Percentiles rank a stretch among this genome's conserved stretches.
phyloP scores from a whole-genome alignment of 2,329 filamentous ascomycete species.

The Knoxdaviesia capensis region DNA sequence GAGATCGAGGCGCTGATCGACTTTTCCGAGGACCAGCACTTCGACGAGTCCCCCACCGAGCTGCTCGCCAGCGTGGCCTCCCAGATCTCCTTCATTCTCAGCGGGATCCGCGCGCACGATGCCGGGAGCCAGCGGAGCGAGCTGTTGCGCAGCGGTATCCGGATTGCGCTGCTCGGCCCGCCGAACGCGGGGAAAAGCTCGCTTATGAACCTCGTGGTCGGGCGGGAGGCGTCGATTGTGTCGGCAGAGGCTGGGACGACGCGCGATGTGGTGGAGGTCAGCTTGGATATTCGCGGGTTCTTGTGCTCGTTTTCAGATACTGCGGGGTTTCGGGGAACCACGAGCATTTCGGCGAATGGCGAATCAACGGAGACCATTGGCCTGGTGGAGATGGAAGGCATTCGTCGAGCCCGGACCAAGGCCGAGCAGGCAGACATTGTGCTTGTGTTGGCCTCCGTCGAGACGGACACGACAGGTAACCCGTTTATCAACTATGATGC shows the following conservation, averaged over 20 bases:
- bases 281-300: constrained; percentile 74
- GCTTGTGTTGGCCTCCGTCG: constrained; percentile 60
- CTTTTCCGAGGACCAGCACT: constrained; percentile 93
- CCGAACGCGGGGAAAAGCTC: constrained; percentile 95
- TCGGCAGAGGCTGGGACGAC: constrained; percentile 87
- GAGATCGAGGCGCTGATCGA: constrained; percentile 93
- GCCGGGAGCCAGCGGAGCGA: constrained; percentile 65
- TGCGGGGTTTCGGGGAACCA: constrained; percentile 54
- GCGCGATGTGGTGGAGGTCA: constrained; percentile 79
- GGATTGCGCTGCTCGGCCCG: constrained; percentile 68
- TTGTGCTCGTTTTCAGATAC: constrained; percentile 92
- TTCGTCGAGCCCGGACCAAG: constrained; percentile 63
- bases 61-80: constrained; percentile 48
- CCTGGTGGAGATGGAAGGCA: constrained; percentile 71
- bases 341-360: constrained; percentile 2
- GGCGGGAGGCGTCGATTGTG: constrained; percentile 86
- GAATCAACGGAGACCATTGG: constrained; percentile 29
- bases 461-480: constrained; percentile 18
- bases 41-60: constrained; percentile 65
- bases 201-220: constrained; percentile 73
- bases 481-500: constrained; percentile 28
- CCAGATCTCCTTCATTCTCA: constrained; percentile 41
- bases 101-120: constrained; percentile 48
- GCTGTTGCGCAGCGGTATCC: constrained; percentile 66
- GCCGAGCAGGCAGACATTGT: constrained; percentile 73